Base-by-base conservation (phyloP, 2,329 filamentous ascomycete genomes). In the Cytospora chrysosperma region DNA sequence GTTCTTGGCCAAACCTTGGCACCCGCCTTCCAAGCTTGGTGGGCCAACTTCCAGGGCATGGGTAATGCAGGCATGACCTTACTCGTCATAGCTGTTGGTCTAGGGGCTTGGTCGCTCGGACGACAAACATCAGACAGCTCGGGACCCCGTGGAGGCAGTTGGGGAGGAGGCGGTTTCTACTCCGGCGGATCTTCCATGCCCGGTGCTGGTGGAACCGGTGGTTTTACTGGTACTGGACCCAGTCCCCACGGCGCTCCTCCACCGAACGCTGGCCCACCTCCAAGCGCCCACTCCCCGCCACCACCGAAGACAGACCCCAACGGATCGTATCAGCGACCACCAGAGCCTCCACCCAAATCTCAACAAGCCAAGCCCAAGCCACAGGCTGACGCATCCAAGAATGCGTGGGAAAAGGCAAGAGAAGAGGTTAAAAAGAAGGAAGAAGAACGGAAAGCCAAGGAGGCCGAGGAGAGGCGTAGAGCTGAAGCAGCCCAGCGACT, bases 71-170 rank as follows among this genome's bases (percentile, higher is more conserved):
- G 89, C 8, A 87, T 96, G 72, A 76, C 89, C 34, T 76, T 95
- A 67, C 78, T 97, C 32, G 81, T 93, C 28, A 75, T 92, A 17
- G 86, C 85, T 7, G 88, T 96, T 28, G 92, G 88, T 6, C 78
- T 95, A 30, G 88, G 86, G 10, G 91, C 90, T 4, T 97, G 93
- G 92, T 86, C 88, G 2, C 79, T 88, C 69, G 91, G 90, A 19
- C 85, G 87, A 71, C 86, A 82, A 3, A 64, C 86, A 89, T 72
- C 79, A 83, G 79, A 81, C 56, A 75, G 74, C 4, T 72, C 68
- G 7, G 56, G 66, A 30, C 67, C 68, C 53, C 65, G 68, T 32
- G 56, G 57, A 40, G 69, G 66, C 21, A 50, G 47, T 28, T 47
- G 43, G 49, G 37, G 49, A 24, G 52, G 26, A 61, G 65, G 24